Conservation (phyloP, 176 grass and related monocot genomes). For the Oryza meyeriana region DNA sequence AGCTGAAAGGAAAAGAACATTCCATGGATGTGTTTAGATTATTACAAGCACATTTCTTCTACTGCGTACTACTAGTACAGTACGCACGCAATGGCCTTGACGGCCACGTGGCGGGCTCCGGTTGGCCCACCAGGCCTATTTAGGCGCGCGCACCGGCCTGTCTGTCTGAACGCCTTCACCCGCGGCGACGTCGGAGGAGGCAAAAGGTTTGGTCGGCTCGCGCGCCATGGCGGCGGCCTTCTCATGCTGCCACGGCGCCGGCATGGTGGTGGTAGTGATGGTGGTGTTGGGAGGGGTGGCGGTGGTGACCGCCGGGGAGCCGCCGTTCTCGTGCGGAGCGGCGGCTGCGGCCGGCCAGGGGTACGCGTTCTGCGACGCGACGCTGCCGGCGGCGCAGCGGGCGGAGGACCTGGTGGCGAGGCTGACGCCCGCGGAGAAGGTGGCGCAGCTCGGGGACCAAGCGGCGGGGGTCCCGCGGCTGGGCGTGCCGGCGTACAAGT, state of each 20-base stretch:
- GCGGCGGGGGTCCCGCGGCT: slow-evolving; percentile 43
- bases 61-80: neutral
- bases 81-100: neutral
- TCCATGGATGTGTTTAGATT: neutral
- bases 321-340: neutral
- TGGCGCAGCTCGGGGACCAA: slow-evolving; percentile 51
- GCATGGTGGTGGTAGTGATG: neutral
- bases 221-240: neutral
- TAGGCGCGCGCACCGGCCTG: neutral
- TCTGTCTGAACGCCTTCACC: too few relatives aligned
- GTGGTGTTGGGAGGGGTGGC: neutral
- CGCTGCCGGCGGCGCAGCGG: slow-evolving; percentile 13
- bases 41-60: neutral
- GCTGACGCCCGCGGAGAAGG: slow-evolving; percentile 55
- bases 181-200: too few relatives aligned
- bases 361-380: slow-evolving; percentile 46
- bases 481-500: slow-evolving; percentile 60
- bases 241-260: neutral
- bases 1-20: slow-evolving; percentile 9
- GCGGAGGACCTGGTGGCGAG: slow-evolving; percentile 59
- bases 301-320: neutral
- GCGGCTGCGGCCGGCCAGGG: neutral
- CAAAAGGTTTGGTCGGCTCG: too few relatives aligned
- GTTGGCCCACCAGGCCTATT: neutral
- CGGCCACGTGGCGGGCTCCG: neutral